Evolutionary conservation across 148 eudicot species (phyloP).

Genomic region (Chenopodium quinoa): DNA sequence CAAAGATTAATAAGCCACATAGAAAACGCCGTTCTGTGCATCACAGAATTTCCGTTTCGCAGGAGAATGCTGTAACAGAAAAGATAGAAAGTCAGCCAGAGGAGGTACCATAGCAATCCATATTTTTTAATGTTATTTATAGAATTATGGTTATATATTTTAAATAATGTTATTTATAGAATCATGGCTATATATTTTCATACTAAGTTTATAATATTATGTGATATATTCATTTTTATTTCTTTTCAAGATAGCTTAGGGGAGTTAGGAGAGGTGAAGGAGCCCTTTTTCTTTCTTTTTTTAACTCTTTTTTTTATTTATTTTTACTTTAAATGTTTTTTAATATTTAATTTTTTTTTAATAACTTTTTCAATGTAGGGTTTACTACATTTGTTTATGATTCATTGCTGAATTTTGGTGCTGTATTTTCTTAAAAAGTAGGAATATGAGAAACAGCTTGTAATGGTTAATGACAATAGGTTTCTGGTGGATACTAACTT

Average conservation of each 20-base stretch:
- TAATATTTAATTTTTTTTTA: too few relatives aligned
- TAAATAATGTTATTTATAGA: conserved; percentile 5
- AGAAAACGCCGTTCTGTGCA: conserved; percentile 44
- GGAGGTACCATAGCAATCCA: conserved; percentile 47
- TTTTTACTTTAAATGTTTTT: too few relatives aligned
- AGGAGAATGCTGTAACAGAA: conserved; percentile 35
- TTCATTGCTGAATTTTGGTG: neutral
- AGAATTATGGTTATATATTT: neutral
- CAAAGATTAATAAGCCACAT: conserved; percentile 39
- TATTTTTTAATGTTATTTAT: conserved; percentile 13
- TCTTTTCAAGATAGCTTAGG: neutral
- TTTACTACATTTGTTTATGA: too few relatives aligned
- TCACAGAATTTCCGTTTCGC: conserved; percentile 35
- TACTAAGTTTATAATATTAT: neutral
- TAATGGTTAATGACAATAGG: neutral
- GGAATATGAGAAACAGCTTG: neutral
- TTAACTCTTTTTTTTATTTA: too few relatives aligned
- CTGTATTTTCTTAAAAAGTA: neutral
- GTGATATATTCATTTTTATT: neutral
- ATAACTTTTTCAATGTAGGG: too few relatives aligned
- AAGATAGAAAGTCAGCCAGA: conserved; percentile 31
- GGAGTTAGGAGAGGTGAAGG: neutral
- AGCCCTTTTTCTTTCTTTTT: too few relatives aligned
- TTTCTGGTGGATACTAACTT: neutral
- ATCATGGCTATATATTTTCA: neutral